Percentiles rank a stretch among this genome's conserved stretches.
These are phyloP conservation scores for Capronia americana DNA, from an alignment of 2,329 filamentous ascomycete species.

Conservation along the genomic window DNA sequence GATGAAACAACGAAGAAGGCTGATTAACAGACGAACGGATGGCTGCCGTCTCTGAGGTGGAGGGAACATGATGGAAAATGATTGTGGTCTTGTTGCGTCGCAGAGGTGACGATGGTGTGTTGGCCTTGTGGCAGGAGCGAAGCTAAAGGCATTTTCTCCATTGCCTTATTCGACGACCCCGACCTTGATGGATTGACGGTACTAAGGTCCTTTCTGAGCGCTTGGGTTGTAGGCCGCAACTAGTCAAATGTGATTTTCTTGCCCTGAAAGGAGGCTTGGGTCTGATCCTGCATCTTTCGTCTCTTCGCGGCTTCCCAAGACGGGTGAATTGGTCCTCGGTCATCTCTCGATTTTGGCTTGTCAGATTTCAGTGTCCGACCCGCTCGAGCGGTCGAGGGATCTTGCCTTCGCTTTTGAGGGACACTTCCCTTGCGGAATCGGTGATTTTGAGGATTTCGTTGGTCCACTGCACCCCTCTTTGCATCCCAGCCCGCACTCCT, in stretches of 20 bases:
- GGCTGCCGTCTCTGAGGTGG: background rate
- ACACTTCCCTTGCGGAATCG: constrained; percentile 27
- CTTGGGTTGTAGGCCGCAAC: background rate
- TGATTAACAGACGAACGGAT: background rate
- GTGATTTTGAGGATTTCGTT: background rate
- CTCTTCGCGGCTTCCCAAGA: constrained; percentile 69
- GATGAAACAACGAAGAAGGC: constrained; percentile 7
- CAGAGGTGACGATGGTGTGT: background rate
- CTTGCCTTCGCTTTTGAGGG: constrained; percentile 37
- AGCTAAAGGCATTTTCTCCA: background rate
- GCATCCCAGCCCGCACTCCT: constrained; percentile 65
- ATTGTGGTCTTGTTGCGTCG: background rate
- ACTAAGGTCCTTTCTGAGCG: background rate
- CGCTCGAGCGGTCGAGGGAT: constrained; percentile 14
- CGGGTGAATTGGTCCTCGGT: constrained; percentile 65
- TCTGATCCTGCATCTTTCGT: constrained; percentile 61
- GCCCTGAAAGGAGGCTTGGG: constrained; percentile 58
- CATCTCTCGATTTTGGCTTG: constrained; percentile 40
- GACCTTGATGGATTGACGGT: background rate
- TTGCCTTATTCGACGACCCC: background rate
- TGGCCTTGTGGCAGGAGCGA: background rate
- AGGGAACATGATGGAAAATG: background rate
- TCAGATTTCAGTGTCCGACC: constrained; percentile 18
- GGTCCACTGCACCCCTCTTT: constrained; percentile 60
- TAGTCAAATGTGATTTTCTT: constrained; percentile 66